Conservation (phyloP, 164 flowering plant species). For the Taxillus chinensis region DNA sequence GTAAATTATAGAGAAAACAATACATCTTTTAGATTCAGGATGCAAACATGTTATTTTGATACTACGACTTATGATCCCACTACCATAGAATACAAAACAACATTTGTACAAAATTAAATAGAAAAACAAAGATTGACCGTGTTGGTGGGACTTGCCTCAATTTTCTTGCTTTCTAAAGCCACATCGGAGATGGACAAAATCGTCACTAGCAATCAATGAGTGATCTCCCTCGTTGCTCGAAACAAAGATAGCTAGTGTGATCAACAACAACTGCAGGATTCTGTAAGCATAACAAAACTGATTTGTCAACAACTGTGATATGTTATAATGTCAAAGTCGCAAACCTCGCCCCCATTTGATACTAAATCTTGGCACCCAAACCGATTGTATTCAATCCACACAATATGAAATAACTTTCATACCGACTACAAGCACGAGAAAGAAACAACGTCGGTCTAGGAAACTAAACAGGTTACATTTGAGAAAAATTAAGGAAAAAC, state of each 20-base stretch:
- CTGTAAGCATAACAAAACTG: slow-evolving; percentile 18
- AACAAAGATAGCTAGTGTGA: slow-evolving; percentile 71
- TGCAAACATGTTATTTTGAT: too few relatives aligned
- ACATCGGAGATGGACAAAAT: slow-evolving; percentile 59
- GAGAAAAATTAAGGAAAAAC: too few relatives aligned
- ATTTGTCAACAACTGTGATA: neutral
- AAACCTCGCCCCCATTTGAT: neutral
- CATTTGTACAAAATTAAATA: neutral
- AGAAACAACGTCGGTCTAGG: too few relatives aligned
- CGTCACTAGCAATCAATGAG: slow-evolving; percentile 79
- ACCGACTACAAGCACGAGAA: too few relatives aligned
- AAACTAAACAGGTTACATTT: too few relatives aligned
- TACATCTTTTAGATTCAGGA: too few relatives aligned
- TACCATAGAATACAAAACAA: neutral
- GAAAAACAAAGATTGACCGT: neutral
- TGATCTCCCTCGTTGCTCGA: slow-evolving; percentile 74
- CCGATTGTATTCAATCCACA: too few relatives aligned
- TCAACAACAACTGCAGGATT: slow-evolving; percentile 78
- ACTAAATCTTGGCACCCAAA: neutral
- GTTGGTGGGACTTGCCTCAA: slow-evolving; percentile 7
- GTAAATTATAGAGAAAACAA: too few relatives aligned
- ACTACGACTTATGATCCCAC: neutral
- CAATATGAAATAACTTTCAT: too few relatives aligned
- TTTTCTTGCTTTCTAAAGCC: slow-evolving; percentile 44
- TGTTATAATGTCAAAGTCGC: neutral